Conservation (phyloP, 768 basidiomycete species). For the Hortiboletus campestris region DNA sequence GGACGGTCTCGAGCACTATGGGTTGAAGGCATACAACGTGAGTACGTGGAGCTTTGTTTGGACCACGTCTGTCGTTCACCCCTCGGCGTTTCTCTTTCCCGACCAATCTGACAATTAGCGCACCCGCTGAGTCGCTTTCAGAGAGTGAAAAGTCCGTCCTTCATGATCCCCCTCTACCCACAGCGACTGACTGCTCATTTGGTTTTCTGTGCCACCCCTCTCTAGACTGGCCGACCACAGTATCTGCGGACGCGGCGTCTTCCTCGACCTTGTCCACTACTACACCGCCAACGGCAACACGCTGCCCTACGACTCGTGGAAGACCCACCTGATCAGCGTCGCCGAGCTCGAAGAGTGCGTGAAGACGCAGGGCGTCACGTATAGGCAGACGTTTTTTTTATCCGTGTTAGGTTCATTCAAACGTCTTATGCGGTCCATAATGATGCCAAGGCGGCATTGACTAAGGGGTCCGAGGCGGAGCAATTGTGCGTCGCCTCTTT, state of each 20-base stretch:
- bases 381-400: slow-evolving; percentile 61
- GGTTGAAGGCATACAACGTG: slow-evolving; percentile 48
- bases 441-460: slow-evolving; percentile 44
- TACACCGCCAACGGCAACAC: slow-evolving; percentile 39
- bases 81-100: too few relatives aligned
- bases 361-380: slow-evolving; percentile 53
- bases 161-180: too few relatives aligned
- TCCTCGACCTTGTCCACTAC: slow-evolving; percentile 61
- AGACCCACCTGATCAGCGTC: slow-evolving; percentile 50
- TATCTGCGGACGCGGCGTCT: slow-evolving; percentile 65
- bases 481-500: slow-evolving; percentile 45
- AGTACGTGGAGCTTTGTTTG: slow-evolving; percentile 35
- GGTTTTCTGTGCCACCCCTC: not conserved
- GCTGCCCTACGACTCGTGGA: slow-evolving; percentile 66
- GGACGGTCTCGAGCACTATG: slow-evolving; percentile 65
- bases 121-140: slow-evolving; percentile 41
- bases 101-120: slow-evolving; percentile 31
- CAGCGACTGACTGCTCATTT: not conserved
- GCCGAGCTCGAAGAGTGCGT: slow-evolving; percentile 59
- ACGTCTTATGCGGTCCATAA: slow-evolving; percentile 46
- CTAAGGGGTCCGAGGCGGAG: slow-evolving; percentile 36
- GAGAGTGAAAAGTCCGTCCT: too few relatives aligned
- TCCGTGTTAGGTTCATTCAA: slow-evolving; percentile 63
- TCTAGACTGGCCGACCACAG: slow-evolving; percentile 70
- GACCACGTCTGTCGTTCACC: not conserved